A percentile compares a stretch with the other conserved stretches of the same genome.
Evolutionary conservation across 768 basidiomycete species (phyloP).

Genomic region (Xerocomellus intermedius): DNA sequence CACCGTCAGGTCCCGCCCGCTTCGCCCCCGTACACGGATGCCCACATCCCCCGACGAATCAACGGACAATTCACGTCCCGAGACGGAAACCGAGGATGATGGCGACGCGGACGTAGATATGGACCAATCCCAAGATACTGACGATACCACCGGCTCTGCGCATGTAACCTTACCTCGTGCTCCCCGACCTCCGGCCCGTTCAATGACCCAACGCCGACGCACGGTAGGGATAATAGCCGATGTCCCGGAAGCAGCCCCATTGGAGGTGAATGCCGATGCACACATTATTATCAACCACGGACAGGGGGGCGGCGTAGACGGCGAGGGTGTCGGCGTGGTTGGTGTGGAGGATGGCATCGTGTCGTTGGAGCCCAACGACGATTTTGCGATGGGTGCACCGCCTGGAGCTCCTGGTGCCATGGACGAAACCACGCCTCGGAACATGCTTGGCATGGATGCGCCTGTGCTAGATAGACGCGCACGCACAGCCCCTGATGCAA

Average conservation of each 20-base stretch:
- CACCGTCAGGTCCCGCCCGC: constrained; percentile 30
- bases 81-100: constrained; percentile 80
- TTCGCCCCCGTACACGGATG: constrained; percentile 31
- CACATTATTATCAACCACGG: constrained; percentile 54
- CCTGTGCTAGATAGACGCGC: constrained; percentile 31
- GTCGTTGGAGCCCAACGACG: constrained; percentile 76
- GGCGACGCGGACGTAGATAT: constrained; percentile 55
- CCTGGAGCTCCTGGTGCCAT: constrained; percentile 89
- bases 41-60: constrained; percentile 43
- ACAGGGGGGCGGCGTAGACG: constrained; percentile 37
- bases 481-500: constrained; percentile 53
- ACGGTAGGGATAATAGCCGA: constrained; percentile 51
- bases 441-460: constrained; percentile 27
- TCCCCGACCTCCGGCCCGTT: constrained; percentile 25
- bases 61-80: constrained; percentile 55
- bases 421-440: constrained; percentile 30
- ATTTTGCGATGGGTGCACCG: constrained; percentile 87
- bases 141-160: constrained; percentile 26
- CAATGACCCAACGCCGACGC: constrained; percentile 39
- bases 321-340: constrained; percentile 40
- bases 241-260: constrained; percentile 31
- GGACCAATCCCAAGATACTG: constrained; percentile 39
- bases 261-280: constrained; percentile 45
- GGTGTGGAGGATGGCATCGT: constrained; percentile 77
- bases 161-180: constrained; percentile 35